Base-by-base conservation (phyloP, 1,139 yeast genomes). In the Geotrichum klebahnii region DNA sequence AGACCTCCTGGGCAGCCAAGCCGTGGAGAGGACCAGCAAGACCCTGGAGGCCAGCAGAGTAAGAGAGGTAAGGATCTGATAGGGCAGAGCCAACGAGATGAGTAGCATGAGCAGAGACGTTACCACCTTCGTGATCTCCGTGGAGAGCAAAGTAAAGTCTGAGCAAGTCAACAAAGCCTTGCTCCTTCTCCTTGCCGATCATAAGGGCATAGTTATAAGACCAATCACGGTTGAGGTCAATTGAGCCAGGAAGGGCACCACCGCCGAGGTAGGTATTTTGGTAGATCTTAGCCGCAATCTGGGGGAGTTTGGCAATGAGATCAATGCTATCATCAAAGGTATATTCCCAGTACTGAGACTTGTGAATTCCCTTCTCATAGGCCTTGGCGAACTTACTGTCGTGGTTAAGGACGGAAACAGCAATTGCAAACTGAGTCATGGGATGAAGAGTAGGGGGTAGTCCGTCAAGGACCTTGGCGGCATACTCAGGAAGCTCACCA, bases 61-160 rank as follows among this genome's bases (percentile, higher is more conserved):
- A 81, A 44, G 96, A 85, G 66, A 90, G 78, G 79, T 79, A 88
- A 67, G 97, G 97, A 54, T 95, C 89, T 23, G 96, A 83, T 64
- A 90, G 79, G 53, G 97, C 97, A 33, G 96, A 86, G 62, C 97
- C 97, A 59, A 90, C 97, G 72, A 90, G 79, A 74, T 90, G 97
- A 60, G 97, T 89, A 65, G 97, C 82, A 77, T 90, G 97, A 48
- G 97, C 97, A 57, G 96, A 87, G 57, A 90, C 97, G 68, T 90
- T 90, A 73, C 97, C 97, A 76, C 97, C 97, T 77, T 90, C 97
- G 75, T 90, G 97, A 73, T 90, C 97, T 51, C 95, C 89, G 77
- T 90, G 97, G 66, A 90, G 84, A 60, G 96, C 87, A 68, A 88
- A 79, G 79, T 90, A 90, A 67, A 90, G 79, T 77, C 97, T 82